phyloP scores from a whole-genome alignment of 2,329 filamentous ascomycete species.

The Niveomyces coronatus region DNA sequence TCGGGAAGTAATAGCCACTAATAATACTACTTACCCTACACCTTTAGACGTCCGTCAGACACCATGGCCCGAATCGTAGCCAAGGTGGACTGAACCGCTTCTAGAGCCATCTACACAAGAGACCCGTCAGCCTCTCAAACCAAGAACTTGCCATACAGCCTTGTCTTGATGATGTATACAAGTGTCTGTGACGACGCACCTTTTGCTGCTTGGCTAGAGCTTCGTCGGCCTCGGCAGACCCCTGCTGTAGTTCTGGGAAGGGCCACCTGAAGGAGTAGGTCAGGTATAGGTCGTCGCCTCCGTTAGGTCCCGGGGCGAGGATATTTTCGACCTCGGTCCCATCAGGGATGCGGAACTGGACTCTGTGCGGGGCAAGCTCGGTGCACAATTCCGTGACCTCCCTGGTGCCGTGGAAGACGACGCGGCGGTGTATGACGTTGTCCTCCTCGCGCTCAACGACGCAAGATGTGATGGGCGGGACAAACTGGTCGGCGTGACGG shows the following conservation, averaged over 20 bases:
- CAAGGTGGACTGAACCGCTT: constrained; percentile 18
- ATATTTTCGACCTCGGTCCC: constrained; percentile 23
- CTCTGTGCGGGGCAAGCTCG: constrained; percentile 18
- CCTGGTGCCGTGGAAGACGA: constrained; percentile 14
- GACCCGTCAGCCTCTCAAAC: not conserved
- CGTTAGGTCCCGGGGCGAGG: constrained; percentile 15
- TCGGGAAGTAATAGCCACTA: too few species aligned
- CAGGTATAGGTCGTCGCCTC: constrained; percentile 18
- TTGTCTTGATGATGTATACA: too few species aligned
- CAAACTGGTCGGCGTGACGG: constrained; percentile 19
- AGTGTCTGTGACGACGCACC: too few species aligned
- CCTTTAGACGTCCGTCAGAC: constrained; percentile 11
- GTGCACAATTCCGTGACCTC: constrained; percentile 21
- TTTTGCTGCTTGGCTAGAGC: constrained; percentile 15
- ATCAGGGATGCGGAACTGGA: constrained; percentile 21
- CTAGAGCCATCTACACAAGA: constrained; percentile 15
- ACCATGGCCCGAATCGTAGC: constrained; percentile 17
- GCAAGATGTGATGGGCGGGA: constrained; percentile 15
- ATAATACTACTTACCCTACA: not conserved
- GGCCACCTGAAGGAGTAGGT: constrained; percentile 25
- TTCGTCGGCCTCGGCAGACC: constrained; percentile 13
- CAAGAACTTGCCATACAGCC: not conserved
- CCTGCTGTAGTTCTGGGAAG: constrained; percentile 14
- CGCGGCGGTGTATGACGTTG: constrained; percentile 13
- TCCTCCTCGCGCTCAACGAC: constrained; percentile 8